phyloP scores from a whole-genome alignment of 495 filamentous ascomycete genomes.

The Parathielavia appendiculata region DNA sequence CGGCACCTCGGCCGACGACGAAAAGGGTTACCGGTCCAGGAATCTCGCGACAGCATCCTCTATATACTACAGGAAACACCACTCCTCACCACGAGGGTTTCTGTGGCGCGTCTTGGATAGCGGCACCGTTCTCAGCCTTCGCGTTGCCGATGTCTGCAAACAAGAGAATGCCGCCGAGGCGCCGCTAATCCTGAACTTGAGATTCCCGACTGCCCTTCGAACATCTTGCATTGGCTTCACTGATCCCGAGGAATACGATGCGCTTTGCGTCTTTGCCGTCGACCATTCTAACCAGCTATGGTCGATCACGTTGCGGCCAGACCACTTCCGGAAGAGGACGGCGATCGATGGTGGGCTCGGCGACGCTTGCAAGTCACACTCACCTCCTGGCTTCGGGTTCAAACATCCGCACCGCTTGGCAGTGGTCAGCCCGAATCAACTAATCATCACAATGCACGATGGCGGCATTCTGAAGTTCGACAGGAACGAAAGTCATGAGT shows the following conservation, averaged over 20 bases:
- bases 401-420: slow-evolving; percentile 77
- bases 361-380: slow-evolving; percentile 71
- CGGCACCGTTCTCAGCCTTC: slow-evolving; percentile 73
- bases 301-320: slow-evolving; percentile 70
- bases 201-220: slow-evolving; percentile 66
- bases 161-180: slow-evolving; percentile 57
- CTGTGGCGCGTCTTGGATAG: slow-evolving; percentile 86
- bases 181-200: slow-evolving; percentile 69
- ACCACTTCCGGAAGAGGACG: slow-evolving; percentile 65
- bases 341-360: slow-evolving; percentile 64
- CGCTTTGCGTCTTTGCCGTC: slow-evolving; percentile 72
- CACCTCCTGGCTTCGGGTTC: slow-evolving; percentile 66
- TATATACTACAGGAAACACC: slow-evolving; percentile 74
- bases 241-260: slow-evolving; percentile 72
- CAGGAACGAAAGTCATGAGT: slow-evolving; percentile 58
- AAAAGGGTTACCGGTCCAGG: slow-evolving; percentile 63
- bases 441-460: slow-evolving; percentile 77
- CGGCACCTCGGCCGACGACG: slow-evolving; percentile 52
- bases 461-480: slow-evolving; percentile 73
- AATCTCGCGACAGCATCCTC: slow-evolving; percentile 74
- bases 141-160: slow-evolving; percentile 75
- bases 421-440: slow-evolving; percentile 62
- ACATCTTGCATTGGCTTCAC: slow-evolving; percentile 72
- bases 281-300: slow-evolving; percentile 73
- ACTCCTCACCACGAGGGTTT: slow-evolving; percentile 72